phyloP scores from a whole-genome alignment of 2,329 filamentous ascomycete genomes.

The Penicillium sumatraense region DNA sequence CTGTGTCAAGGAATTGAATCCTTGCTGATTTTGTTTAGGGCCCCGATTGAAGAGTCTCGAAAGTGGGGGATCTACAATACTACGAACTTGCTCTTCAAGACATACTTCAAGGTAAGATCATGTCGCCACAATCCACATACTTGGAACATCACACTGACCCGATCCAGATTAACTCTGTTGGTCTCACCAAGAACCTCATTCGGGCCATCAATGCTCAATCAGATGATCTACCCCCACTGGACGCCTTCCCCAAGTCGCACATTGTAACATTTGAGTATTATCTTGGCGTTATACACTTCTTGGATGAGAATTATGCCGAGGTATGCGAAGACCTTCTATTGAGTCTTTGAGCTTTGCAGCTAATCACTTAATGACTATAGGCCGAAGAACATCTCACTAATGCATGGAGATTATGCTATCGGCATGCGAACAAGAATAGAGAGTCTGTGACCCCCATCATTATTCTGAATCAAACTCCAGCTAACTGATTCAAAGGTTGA shows the following conservation, averaged over 20 bases:
- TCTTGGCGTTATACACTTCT: constrained; percentile 86
- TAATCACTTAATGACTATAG: constrained; percentile 43
- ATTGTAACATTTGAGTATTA: constrained; percentile 97
- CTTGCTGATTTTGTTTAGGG: constrained; percentile 54
- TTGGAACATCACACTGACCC: constrained; percentile 9
- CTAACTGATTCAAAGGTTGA: constrained; percentile 63
- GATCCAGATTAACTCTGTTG: constrained; percentile 76
- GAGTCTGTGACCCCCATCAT: constrained; percentile 62
- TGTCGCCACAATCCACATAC: background rate
- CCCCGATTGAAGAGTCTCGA: constrained; percentile 81
- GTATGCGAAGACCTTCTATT: constrained; percentile 46
- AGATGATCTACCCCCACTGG: constrained; percentile 79
- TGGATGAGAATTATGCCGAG: constrained; percentile 89
- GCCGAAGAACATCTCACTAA: constrained; percentile 79
- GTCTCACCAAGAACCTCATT: constrained; percentile 87
- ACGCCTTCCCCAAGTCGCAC: constrained; percentile 84
- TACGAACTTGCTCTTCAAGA: constrained; percentile 95
- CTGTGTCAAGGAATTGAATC: background rate
- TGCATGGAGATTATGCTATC: constrained; percentile 83
- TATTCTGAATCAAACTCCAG: background rate
- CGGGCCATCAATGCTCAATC: constrained; percentile 77
- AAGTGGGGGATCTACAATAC: constrained; percentile 99
- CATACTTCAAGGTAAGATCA: constrained; percentile 76
- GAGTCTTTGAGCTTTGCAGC: background rate
- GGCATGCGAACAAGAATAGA: constrained; percentile 72